These are phyloP conservation scores for Herpetospermum pedunculosum DNA, from an alignment of 306 rosid species.

Conservation along the genomic window DNA sequence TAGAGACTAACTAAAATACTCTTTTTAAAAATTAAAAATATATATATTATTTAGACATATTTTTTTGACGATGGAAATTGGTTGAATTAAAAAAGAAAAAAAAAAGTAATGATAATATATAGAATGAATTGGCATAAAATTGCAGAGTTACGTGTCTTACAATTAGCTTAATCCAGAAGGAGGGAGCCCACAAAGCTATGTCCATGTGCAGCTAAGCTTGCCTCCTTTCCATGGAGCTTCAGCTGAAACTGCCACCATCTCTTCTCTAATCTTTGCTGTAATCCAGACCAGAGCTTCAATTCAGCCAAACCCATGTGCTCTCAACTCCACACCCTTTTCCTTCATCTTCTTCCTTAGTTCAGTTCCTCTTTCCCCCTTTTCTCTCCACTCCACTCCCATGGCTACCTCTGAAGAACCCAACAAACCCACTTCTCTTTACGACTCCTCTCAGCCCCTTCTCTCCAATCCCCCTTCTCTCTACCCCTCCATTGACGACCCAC, in stretches of 20 bases:
- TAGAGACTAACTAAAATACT: too few relatives aligned
- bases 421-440: slow-evolving; percentile 23
- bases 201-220: neutral
- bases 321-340: neutral
- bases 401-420: slow-evolving; percentile 35
- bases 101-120: neutral
- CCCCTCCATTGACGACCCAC: slow-evolving; percentile 22
- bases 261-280: neutral
- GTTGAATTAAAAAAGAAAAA: too few relatives aligned
- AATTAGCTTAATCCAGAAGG: neutral
- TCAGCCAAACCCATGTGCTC: neutral
- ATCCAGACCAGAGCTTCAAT: neutral
- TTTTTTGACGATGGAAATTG: too few relatives aligned
- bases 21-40: too few relatives aligned
- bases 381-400: slow-evolving; percentile 22
- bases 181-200: neutral
- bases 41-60: too few relatives aligned
- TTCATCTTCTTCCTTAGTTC: neutral
- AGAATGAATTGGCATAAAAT: neutral
- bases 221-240: neutral
- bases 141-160: neutral
- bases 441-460: slow-evolving; percentile 50
- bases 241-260: neutral
- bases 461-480: slow-evolving; percentile 23
- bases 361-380: neutral